Evolutionary conservation across 2,329 filamentous ascomycete species (phyloP).

Genomic region (Aspergillus bombycis): DNA sequence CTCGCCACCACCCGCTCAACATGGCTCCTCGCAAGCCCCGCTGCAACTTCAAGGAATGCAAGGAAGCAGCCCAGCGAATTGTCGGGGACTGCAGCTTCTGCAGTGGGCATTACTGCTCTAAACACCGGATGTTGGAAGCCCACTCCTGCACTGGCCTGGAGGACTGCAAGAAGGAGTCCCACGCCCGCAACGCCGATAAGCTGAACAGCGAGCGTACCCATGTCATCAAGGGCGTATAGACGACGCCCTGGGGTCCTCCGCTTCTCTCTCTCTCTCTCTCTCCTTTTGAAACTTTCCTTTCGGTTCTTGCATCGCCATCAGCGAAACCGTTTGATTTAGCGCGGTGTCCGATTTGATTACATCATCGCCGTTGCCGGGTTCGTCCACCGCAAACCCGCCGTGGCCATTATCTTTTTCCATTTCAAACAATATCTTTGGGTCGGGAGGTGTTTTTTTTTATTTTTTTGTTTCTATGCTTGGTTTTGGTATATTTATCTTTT

Average conservation of each 20-base stretch:
- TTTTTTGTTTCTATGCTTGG: conserved; percentile 3
- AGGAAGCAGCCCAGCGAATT: conserved; percentile 83
- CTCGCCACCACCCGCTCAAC: conserved; percentile 25
- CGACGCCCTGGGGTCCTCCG: background rate
- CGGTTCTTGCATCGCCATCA: conserved; percentile 21
- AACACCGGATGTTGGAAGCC: conserved; percentile 89
- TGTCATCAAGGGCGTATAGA: conserved; percentile 85
- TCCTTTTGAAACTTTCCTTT: conserved; percentile 14
- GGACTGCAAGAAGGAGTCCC: conserved; percentile 96
- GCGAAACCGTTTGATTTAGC: conserved; percentile 31
- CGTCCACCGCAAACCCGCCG: conserved; percentile 13
- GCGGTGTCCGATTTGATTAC: conserved; percentile 30
- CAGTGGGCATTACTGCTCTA: conserved; percentile 89
- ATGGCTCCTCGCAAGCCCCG: conserved; percentile 62
- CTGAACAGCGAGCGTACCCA: conserved; percentile 90
- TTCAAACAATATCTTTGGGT: conserved; percentile 14
- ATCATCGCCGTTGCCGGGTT: conserved; percentile 10
- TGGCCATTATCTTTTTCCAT: conserved; percentile 14
- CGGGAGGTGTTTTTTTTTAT: conserved; percentile 18
- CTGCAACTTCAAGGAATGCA: conserved; percentile 89
- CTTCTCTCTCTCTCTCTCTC: conserved; percentile 11
- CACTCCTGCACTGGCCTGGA: conserved; percentile 92
- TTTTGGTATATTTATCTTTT: conserved; percentile 8
- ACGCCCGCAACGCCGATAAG: conserved; percentile 90
- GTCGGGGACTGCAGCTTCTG: conserved; percentile 97